A percentile compares a stretch with the other conserved stretches of the same genome.
Evolutionary conservation across 805 yeast genomes (phyloP).

Genomic region (Kluyveromyces lactis): DNA sequence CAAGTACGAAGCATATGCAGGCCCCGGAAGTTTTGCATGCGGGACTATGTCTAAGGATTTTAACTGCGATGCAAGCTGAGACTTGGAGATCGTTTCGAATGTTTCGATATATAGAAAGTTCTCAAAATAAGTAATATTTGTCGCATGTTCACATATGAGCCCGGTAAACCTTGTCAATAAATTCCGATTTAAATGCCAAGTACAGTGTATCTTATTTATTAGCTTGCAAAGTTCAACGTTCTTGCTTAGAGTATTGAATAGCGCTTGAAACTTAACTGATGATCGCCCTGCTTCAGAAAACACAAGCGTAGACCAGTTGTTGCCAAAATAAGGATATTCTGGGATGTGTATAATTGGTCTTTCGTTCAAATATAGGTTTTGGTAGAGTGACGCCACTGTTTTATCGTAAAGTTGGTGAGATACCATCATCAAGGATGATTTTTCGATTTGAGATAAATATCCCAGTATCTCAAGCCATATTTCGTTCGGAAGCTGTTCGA

Average conservation of each 20-base stretch:
- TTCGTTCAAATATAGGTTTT: slow-evolving; percentile 20
- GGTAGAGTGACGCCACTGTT: slow-evolving; percentile 17
- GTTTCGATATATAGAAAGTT: slow-evolving; percentile 18
- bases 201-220: slow-evolving; percentile 20
- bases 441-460: slow-evolving; percentile 20
- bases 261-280: slow-evolving; percentile 12
- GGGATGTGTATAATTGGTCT: slow-evolving; percentile 20
- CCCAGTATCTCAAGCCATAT: slow-evolving; percentile 11
- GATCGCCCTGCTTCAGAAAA: slow-evolving; percentile 8
- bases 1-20: slow-evolving; percentile 7
- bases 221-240: slow-evolving; percentile 15
- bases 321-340: slow-evolving; percentile 17
- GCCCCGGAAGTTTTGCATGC: slow-evolving; percentile 18
- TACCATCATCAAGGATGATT: slow-evolving; percentile 19
- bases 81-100: slow-evolving; percentile 8
- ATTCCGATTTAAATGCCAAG: slow-evolving; percentile 23
- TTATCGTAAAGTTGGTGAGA: slow-evolving; percentile 11
- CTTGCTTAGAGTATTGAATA: slow-evolving; percentile 16
- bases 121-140: slow-evolving; percentile 18
- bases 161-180: slow-evolving; percentile 13
- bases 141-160: slow-evolving; percentile 11
- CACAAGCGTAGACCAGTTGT: slow-evolving; percentile 22
- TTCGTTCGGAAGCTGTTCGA: slow-evolving; percentile 19
- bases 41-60: slow-evolving; percentile 20
- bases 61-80: slow-evolving; percentile 6